phyloP scores from a whole-genome alignment of 306 rosid genomes.

The Betula pendula region DNA sequence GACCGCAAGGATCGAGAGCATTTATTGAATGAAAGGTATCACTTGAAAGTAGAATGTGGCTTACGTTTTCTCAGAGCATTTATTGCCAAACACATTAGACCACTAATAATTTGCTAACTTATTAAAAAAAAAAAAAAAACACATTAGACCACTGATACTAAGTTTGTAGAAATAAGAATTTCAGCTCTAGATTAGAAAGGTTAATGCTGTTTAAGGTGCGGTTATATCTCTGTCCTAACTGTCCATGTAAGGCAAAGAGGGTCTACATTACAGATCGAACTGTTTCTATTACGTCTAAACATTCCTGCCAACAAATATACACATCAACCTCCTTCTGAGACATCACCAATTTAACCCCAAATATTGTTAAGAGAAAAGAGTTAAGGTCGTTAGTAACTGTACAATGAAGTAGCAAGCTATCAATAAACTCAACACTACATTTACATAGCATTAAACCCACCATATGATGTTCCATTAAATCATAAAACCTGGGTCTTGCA shows the following conservation, averaged over 20 bases:
- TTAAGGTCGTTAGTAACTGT: not conserved
- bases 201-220: not conserved
- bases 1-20: slow-evolving; percentile 95
- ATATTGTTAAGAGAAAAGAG: not conserved
- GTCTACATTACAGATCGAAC: not conserved
- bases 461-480: not conserved
- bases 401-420: too few species aligned
- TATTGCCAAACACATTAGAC: too few species aligned
- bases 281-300: not conserved
- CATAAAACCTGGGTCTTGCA: not conserved
- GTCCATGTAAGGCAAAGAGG: not conserved
- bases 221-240: too few species aligned
- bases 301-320: not conserved
- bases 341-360: not conserved
- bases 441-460: not conserved
- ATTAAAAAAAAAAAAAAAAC: too few species aligned
- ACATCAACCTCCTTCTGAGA: not conserved
- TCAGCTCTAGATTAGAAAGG: not conserved
- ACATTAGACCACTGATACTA: too few species aligned
- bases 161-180: not conserved
- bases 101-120: too few species aligned
- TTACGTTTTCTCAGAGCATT: slow-evolving; percentile 16
- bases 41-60: slow-evolving; percentile 18
- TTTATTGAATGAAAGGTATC: slow-evolving; percentile 86
- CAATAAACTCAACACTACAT: not conserved